Evolutionary conservation across 345 rosid species (phyloP).

Genomic region (Gynandropsis gynandra): DNA sequence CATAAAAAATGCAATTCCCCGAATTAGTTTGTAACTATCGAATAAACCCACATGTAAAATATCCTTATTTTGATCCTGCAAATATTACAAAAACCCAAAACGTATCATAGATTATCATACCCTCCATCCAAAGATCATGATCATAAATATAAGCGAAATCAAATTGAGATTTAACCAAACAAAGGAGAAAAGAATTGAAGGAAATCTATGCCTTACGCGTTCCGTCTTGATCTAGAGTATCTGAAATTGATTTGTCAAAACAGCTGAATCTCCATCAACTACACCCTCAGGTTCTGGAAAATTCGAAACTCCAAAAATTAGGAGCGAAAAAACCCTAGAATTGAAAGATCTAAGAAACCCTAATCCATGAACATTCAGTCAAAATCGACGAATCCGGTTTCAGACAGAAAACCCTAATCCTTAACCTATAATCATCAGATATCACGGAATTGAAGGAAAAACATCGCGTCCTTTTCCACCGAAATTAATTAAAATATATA

Average conservation of each 20-base stretch:
- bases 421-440: constrained; percentile 26
- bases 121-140: not conserved
- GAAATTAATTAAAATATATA: constrained; percentile 8
- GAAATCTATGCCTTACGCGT: constrained; percentile 34
- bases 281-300: constrained; percentile 22
- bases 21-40: too few relatives aligned
- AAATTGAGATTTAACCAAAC: not conserved
- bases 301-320: constrained; percentile 6
- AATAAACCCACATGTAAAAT: too few relatives aligned
- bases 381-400: constrained; percentile 12
- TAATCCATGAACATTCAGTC: not conserved
- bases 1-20: too few relatives aligned
- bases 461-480: constrained; percentile 24
- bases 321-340: constrained; percentile 5
- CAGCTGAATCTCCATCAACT: constrained; percentile 33
- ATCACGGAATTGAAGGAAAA: constrained; percentile 16
- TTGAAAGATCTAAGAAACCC: constrained; percentile 23
- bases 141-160: not conserved
- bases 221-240: constrained; percentile 30
- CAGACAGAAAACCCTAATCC: constrained; percentile 38
- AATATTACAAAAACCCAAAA: not conserved
- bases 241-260: constrained; percentile 29
- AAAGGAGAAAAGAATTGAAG: not conserved
- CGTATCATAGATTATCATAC: constrained; percentile 1
- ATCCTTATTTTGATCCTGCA: too few relatives aligned